Evolutionary conservation across 495 filamentous ascomycete genomes (phyloP).

Genomic region (Hapsidospora chrysogenum): DNA sequence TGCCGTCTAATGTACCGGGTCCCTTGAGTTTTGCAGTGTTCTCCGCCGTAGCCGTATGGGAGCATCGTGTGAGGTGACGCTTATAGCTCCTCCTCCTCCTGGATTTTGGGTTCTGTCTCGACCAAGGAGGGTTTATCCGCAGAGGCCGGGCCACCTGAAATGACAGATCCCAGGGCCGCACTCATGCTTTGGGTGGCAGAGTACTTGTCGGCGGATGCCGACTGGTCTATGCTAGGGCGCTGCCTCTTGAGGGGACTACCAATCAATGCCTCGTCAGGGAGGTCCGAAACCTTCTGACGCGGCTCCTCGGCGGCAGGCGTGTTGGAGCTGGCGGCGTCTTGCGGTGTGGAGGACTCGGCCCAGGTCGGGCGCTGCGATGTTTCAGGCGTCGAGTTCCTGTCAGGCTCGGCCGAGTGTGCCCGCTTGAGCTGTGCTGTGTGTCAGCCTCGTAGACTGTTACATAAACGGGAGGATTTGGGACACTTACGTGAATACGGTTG

Average conservation of each 20-base stretch:
- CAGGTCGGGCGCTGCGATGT: slow-evolving; percentile 9
- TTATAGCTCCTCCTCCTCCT: slow-evolving; percentile 3
- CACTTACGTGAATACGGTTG: slow-evolving; percentile 69
- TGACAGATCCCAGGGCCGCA: background rate
- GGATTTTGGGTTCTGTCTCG: slow-evolving; percentile 1
- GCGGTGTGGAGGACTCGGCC: slow-evolving; percentile 27
- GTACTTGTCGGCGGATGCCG: background rate
- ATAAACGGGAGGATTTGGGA: too few species aligned
- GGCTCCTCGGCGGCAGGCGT: too few species aligned
- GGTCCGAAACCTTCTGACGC: too few species aligned
- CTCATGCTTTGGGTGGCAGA: slow-evolving; percentile 2
- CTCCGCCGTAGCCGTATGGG: too few species aligned
- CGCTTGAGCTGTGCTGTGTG: slow-evolving; percentile 60
- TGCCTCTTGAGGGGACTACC: slow-evolving; percentile 79
- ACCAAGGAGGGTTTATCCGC: background rate
- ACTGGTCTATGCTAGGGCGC: slow-evolving; percentile 39
- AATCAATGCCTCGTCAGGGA: slow-evolving; percentile 31
- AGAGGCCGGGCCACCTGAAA: background rate
- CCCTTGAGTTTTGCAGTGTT: too few species aligned
- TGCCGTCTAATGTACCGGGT: too few species aligned
- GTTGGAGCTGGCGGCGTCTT: background rate
- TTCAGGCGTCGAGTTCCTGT: slow-evolving; percentile 16
- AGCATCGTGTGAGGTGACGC: too few species aligned
- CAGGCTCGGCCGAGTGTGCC: slow-evolving; percentile 71
- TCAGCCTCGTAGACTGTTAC: background rate